Base-by-base conservation (phyloP, 163 green algal species). In the Coccomyxa subellipsoidea region DNA sequence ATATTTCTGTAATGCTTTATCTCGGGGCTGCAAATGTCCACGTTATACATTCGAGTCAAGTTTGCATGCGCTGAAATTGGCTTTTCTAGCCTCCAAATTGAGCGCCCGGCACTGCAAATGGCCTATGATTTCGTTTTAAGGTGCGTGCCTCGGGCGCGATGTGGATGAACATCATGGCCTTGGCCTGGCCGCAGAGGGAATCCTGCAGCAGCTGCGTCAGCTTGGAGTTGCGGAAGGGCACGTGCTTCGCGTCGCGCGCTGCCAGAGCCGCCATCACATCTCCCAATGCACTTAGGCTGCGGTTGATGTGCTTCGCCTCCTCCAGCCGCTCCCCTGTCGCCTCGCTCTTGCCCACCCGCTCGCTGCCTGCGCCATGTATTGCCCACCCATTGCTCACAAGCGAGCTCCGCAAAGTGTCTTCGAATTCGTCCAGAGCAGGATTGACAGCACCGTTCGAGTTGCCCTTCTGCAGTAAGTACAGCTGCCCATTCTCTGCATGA, bases 111-210 rank as follows among this genome's bases (percentile, higher is more conserved):
- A n/a, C n/a, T n/a, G n/a, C n/a, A n/a, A n/a, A n/a, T n/a, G n/a
- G n/a, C n/a, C n/a, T n/a, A n/a, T n/a, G n/a, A n/a, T n/a, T n/a
- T n/a, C n/a, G n/a, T n/a, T n/a, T n/a, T n/a, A n/a, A n/a, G n/a
- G 53, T 7, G 37, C 59, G 73, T 75, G 86, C 86, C 91, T 97
- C 94, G 1, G 95, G 95, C 39, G 92, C 89, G 15, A 98, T 87
- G 86, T 98, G 94, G 82, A 98, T 92, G 86, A 98, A 96, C 94
- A 98, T 98, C 93, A 97, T 96, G 18, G 94, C 90, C 89, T 97
- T 98, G 78, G 92, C 93, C 70, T 96, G 86, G 6, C 93, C 93
- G 29, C 83, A 90, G 69, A 98, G 87, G 79, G 88, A 94, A 90
- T 97, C 95, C 81, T 93, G 85, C 76, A 98, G 91, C 82, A 98